Evolutionary conservation across 2,329 filamentous ascomycete genomes (phyloP).

Genomic region (Eutypella sp.): DNA sequence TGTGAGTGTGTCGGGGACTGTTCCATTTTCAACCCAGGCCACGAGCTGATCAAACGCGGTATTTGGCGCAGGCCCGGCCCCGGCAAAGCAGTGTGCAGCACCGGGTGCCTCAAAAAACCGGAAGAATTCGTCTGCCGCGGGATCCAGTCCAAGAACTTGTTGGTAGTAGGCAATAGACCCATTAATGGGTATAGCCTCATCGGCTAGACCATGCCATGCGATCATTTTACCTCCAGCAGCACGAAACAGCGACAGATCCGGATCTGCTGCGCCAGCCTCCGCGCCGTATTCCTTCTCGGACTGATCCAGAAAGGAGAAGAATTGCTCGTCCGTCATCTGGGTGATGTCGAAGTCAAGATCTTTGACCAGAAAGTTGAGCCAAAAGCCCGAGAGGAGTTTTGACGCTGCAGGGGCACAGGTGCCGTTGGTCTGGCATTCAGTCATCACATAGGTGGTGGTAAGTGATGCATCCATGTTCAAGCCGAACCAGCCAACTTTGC

Average conservation of each 20-base stretch:
- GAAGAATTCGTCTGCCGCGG: constrained; percentile 25
- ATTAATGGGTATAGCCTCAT: constrained; percentile 9
- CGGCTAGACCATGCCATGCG: constrained; percentile 38
- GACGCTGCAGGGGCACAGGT: constrained; percentile 2
- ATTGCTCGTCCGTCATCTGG: constrained; percentile 5
- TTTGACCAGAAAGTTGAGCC: constrained; percentile 8
- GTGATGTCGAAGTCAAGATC: constrained; percentile 4
- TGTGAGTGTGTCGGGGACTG: constrained; percentile 13
- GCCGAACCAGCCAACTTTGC: background rate
- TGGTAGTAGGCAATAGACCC: constrained; percentile 22
- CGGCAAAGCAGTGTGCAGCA: constrained; percentile 27
- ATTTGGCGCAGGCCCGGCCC: constrained; percentile 19
- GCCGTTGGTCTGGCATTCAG: constrained; percentile 3
- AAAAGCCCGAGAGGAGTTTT: constrained; percentile 1
- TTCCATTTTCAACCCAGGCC: constrained; percentile 27
- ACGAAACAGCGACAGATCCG: constrained; percentile 40
- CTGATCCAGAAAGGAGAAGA: constrained; percentile 3
- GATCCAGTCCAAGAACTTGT: constrained; percentile 11
- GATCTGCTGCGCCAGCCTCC: constrained; percentile 17
- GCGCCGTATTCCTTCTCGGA: constrained; percentile 6
- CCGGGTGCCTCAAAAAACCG: constrained; percentile 28
- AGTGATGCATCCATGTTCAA: background rate
- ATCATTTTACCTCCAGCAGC: constrained; percentile 42
- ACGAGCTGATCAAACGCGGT: constrained; percentile 21
- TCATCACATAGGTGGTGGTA: background rate